phyloP scores from a whole-genome alignment of 371 early-diverging fungal genomes.

The Nosema muscidifuracis region DNA sequence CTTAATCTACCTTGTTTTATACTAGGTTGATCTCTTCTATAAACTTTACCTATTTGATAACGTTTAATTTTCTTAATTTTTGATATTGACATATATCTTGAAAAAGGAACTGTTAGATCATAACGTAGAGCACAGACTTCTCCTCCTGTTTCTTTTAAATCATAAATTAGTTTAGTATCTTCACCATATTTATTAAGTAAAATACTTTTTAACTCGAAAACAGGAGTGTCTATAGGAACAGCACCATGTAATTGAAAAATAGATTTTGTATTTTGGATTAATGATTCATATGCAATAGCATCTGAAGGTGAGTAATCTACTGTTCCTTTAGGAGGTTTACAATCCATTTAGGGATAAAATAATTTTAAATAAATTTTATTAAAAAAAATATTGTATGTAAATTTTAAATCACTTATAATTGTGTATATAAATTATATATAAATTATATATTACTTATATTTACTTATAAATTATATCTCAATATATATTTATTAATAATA shows the following conservation, averaged over 20 bases:
- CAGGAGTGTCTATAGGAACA: constrained; percentile 94
- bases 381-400: no score
- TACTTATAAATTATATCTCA: no score
- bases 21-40: constrained; percentile 93
- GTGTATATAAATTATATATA: no score
- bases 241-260: constrained; percentile 90
- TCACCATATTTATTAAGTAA: constrained; percentile 97
- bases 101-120: constrained; percentile 96
- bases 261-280: constrained; percentile 72
- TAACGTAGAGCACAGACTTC: constrained; percentile 90
- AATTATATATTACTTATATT: no score
- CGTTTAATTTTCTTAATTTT: constrained; percentile 72
- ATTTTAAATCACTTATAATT: no score
- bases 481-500: no score
- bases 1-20: constrained; percentile 93
- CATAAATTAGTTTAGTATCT: constrained; percentile 94
- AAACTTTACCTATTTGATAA: constrained; percentile 97
- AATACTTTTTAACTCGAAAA: constrained; percentile 93
- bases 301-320: constrained; percentile 84
- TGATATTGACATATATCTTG: constrained; percentile 89
- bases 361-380: no score
- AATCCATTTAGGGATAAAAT: no score
- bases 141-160: constrained; percentile 93
- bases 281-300: constrained; percentile 80
- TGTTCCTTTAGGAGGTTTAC: constrained; percentile 72